These are phyloP conservation scores for Trichoderma semiorbis DNA, from an alignment of 2,329 filamentous ascomycete genomes.

Conservation along the genomic window DNA sequence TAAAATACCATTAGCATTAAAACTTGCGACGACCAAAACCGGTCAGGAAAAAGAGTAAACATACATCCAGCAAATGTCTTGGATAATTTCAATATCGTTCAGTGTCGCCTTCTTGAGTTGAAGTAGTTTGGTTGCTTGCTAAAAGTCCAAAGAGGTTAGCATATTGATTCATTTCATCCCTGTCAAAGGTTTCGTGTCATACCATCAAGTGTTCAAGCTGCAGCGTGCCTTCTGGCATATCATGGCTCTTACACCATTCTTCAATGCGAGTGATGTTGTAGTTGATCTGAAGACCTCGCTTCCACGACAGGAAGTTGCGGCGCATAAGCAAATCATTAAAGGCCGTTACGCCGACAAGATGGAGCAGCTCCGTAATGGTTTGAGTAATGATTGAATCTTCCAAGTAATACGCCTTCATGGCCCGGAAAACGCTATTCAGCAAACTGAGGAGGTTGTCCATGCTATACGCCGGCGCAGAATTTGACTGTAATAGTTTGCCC, in stretches of 20 bases:
- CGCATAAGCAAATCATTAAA: conserved; percentile 99
- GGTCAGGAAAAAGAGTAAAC: conserved; percentile 34
- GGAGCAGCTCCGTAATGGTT: conserved; percentile 88
- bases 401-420: conserved; percentile 98
- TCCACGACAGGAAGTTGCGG: conserved; percentile 98
- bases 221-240: conserved; percentile 97
- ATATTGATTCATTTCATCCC: not conserved
- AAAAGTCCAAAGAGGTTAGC: conserved; percentile 25
- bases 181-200: conserved; percentile 25
- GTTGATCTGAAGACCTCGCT: conserved; percentile 98
- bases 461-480: conserved; percentile 91
- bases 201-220: conserved; percentile 98
- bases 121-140: conserved; percentile 97
- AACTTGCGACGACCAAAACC: not conserved
- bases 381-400: conserved; percentile 96
- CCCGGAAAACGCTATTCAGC: conserved; percentile 94
- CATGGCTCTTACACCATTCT: conserved; percentile 99
- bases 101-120: conserved; percentile 98
- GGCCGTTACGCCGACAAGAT: conserved; percentile 91
- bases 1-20: conserved; percentile 33
- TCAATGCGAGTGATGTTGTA: conserved; percentile 99
- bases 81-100: conserved; percentile 99
- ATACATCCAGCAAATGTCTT: conserved; percentile 99
- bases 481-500: conserved; percentile 89
- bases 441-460: conserved; percentile 98